A percentile compares a stretch with the other conserved stretches of the same genome.
These are phyloP conservation scores for Aspergillus fijiensis DNA, from an alignment of 2,329 filamentous ascomycete species.

Conservation along the genomic window DNA sequence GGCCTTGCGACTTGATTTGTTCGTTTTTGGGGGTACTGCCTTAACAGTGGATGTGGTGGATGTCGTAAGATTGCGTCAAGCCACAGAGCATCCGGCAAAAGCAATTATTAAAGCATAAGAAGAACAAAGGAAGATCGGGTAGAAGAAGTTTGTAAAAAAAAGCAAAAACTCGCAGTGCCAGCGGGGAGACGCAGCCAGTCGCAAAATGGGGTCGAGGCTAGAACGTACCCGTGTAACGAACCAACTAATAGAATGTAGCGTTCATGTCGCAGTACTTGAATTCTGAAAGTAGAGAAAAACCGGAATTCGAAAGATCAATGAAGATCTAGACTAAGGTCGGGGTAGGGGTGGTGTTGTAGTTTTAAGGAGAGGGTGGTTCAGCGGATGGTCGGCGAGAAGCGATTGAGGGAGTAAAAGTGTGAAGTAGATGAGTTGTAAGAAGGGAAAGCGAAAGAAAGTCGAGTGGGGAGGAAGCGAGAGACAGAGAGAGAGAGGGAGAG, in stretches of 20 bases:
- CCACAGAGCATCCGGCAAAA: background rate
- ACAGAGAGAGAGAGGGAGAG: background rate
- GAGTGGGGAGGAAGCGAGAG: constrained; percentile 2
- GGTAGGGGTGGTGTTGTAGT: background rate
- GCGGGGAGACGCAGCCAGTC: constrained; percentile 2
- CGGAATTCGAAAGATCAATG: constrained; percentile 2
- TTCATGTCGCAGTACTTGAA: constrained; percentile 12
- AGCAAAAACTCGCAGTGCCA: background rate
- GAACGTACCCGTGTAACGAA: constrained; percentile 21
- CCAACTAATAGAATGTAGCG: constrained; percentile 13
- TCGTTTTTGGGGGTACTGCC: background rate
- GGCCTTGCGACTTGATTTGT: constrained; percentile 3
- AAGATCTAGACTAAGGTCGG: background rate
- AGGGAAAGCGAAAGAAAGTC: background rate
- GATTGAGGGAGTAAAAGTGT: background rate
- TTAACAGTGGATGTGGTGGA: background rate
- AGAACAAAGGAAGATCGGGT: background rate
- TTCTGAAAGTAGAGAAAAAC: background rate
- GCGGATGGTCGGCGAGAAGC: background rate
- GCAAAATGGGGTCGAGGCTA: constrained; percentile 13
- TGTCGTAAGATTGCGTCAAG: constrained; percentile 11
- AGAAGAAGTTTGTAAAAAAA: background rate
- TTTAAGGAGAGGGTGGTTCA: background rate
- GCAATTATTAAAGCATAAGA: background rate
- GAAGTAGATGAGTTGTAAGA: background rate